Evolutionary conservation across 2,329 filamentous ascomycete genomes (phyloP).

Genomic region (Penicillium corylophilum): DNA sequence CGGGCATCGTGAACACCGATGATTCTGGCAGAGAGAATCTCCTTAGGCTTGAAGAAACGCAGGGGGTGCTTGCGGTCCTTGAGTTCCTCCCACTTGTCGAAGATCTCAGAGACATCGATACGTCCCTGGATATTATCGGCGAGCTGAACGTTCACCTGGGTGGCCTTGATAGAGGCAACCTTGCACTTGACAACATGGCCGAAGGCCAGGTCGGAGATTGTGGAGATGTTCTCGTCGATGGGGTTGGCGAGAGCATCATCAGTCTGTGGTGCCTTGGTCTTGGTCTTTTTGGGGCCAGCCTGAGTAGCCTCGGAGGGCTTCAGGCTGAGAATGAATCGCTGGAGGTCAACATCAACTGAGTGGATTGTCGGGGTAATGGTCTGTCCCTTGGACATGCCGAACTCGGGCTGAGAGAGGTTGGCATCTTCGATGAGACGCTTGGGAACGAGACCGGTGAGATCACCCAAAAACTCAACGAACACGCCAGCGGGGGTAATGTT

Average conservation of each 20-base stretch:
- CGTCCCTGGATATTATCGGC: slow-evolving; percentile 89
- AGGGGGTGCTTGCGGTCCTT: slow-evolving; percentile 77
- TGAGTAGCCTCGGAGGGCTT: slow-evolving; percentile 52
- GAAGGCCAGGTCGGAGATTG: slow-evolving; percentile 69
- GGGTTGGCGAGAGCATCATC: slow-evolving; percentile 52
- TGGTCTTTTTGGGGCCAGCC: slow-evolving; percentile 44
- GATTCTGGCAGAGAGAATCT: slow-evolving; percentile 71
- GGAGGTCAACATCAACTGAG: slow-evolving; percentile 67
- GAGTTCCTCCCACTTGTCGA: slow-evolving; percentile 85
- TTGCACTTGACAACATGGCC: slow-evolving; percentile 74
- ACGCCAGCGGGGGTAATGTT: slow-evolving; percentile 79
- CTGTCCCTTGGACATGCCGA: slow-evolving; percentile 75
- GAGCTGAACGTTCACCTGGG: slow-evolving; percentile 87
- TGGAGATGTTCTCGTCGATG: slow-evolving; percentile 63
- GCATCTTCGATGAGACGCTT: slow-evolving; percentile 75
- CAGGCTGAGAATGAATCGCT: slow-evolving; percentile 67
- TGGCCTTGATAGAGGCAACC: slow-evolving; percentile 81
- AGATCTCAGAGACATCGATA: slow-evolving; percentile 86
- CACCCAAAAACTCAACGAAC: slow-evolving; percentile 84
- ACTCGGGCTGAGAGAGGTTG: slow-evolving; percentile 65
- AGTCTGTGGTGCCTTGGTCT: slow-evolving; percentile 41
- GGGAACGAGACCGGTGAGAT: slow-evolving; percentile 74
- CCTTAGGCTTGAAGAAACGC: slow-evolving; percentile 68
- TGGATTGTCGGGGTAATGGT: slow-evolving; percentile 71
- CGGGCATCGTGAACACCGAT: slow-evolving; percentile 86